A percentile compares a stretch with the other conserved stretches of the same genome.
Evolutionary conservation across 768 basidiomycete genomes (phyloP).

Genomic region (Podaxis rugospora): DNA sequence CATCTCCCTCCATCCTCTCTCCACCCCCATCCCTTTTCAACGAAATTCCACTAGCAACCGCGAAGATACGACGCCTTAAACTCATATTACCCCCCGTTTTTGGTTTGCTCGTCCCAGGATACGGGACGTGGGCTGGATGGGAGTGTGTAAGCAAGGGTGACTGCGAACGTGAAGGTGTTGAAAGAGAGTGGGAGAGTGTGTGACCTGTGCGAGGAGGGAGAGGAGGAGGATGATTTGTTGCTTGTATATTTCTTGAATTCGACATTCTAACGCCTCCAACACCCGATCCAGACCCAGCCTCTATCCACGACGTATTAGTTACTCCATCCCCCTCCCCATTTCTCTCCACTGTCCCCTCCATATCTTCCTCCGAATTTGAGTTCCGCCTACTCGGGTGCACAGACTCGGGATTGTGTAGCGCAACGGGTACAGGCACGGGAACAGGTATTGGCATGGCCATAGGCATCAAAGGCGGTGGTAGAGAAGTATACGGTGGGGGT

Average conservation of each 20-base stretch:
- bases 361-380: not conserved
- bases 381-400: not conserved
- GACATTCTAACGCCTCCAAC: not conserved
- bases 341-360: not conserved
- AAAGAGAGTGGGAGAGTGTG: not conserved
- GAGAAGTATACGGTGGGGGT: conserved; percentile 5
- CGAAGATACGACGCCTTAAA: conserved; percentile 5
- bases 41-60: not conserved
- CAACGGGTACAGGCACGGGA: not conserved
- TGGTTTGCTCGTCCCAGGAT: not conserved
- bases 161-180: not conserved
- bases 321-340: not conserved
- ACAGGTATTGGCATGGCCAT: not conserved
- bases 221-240: not conserved
- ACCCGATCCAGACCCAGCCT: not conserved
- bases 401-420: not conserved
- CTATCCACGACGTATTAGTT: not conserved
- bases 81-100: not conserved
- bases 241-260: not conserved
- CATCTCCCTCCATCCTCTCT: not conserved
- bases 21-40: not conserved
- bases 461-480: conserved; percentile 1
- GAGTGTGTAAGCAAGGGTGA: not conserved
- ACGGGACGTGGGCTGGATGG: not conserved
- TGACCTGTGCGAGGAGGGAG: not conserved